phyloP scores from a whole-genome alignment of 2,329 filamentous ascomycete species.

The Fusarium buxicola region DNA sequence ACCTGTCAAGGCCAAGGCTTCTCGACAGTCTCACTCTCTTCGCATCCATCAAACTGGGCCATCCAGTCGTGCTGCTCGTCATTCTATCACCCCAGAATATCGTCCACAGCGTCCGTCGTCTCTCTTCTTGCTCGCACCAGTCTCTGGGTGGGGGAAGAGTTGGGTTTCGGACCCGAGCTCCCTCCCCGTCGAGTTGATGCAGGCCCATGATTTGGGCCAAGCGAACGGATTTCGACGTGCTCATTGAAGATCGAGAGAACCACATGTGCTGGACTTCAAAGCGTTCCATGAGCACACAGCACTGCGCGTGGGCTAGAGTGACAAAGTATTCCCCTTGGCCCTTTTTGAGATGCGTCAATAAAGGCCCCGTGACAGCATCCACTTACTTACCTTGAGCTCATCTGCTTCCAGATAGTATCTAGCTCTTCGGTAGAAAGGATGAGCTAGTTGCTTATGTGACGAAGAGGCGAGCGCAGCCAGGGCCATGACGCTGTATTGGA shows the following conservation, averaged over 20 bases:
- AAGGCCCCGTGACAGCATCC: fast-evolving
- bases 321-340: constrained; percentile 43
- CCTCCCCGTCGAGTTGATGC: constrained; percentile 74
- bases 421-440: constrained; percentile 38
- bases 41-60: constrained; percentile 84
- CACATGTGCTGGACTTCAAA: constrained; percentile 86
- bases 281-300: constrained; percentile 76
- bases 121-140: constrained; percentile 79
- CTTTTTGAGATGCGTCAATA: constrained; percentile 11
- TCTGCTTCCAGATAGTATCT: constrained; percentile 41
- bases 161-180: constrained; percentile 71
- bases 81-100: constrained; percentile 83
- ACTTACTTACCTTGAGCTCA: constrained; percentile 36
- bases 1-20: fast-evolving
- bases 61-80: constrained; percentile 85
- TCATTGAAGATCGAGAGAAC: constrained; percentile 87
- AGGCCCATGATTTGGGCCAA: constrained; percentile 84
- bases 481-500: constrained; percentile 41
- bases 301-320: constrained; percentile 78
- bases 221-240: constrained; percentile 74
- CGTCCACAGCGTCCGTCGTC: constrained; percentile 84
- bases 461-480: constrained; percentile 27
- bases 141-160: constrained; percentile 78
- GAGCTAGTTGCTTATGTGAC: constrained; percentile 24
- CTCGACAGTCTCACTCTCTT: constrained; percentile 60